Evolutionary conservation across 768 basidiomycete species (phyloP), one percentile per base, ranked within the genome.

Genomic region (Agrocybe praecox): DNA sequence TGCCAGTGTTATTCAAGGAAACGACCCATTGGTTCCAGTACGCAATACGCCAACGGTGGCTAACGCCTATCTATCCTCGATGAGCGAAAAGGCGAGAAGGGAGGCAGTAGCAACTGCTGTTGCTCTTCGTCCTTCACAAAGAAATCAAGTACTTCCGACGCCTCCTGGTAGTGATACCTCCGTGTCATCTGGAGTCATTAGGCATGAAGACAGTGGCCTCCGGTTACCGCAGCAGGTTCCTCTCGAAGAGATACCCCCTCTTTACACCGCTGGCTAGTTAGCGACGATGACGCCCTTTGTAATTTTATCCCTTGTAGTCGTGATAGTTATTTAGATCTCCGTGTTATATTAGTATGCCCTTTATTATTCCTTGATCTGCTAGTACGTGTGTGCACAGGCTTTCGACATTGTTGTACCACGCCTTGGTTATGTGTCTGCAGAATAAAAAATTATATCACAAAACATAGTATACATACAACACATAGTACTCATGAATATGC

Each of bases 81-180:
- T 44, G 15, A 58, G 52, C 21, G 53, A 62, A 26, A 62, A 63
- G 34, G 29, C 32, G 21, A 42, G 47, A 26, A 36, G 59, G 23
- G 62, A 63, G 34, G 59, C 54, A 3, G 55, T 54, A 11, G 55
- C 56, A 8, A 51, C 50, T 10, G 36, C 52, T 10, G 52, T 49
- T 24, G 52, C 57, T 11, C 32, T 60, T 17, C 57, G 46, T n/a
- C 12, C 14, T 40, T 14, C 14, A 3, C 36, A 6, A 12, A 6
- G n/a, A 15, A 12, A 14, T 40, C 12, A 12, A 40, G 12, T 14
- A 40, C 5, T 6, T 14, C 12, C 36, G 14, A 15, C n/a, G n/a
- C 5, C 36, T 12, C 36, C 36, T 18, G 50, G n/a, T 34, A 19
- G 26, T 14, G 55, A 10, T 26, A 45, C 18, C 36, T 24, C 48